A percentile compares a stretch with the other conserved stretches of the same genome.
phyloP scores from a whole-genome alignment of 129 eudicot genomes.

The Artemisia argyi region DNA sequence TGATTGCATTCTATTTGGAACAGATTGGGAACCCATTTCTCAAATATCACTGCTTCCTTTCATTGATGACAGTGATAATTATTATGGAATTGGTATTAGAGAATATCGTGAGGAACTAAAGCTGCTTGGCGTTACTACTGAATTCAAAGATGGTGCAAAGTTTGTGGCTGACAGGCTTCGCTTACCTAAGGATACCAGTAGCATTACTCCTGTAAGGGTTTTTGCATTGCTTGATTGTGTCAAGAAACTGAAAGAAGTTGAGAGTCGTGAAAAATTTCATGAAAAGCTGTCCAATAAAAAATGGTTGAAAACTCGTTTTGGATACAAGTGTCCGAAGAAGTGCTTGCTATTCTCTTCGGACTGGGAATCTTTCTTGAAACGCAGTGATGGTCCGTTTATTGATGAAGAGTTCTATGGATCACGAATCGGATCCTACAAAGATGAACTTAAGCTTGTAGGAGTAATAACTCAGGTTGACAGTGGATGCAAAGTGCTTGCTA shows the following conservation, averaged over 20 bases:
- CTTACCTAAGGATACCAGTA: constrained; percentile 36
- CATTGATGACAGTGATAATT: constrained; percentile 45
- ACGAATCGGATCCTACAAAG: constrained; percentile 20
- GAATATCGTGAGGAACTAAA: constrained; percentile 36
- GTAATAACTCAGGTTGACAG: constrained; percentile 24
- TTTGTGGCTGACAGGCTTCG: constrained; percentile 34
- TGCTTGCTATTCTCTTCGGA: constrained; percentile 41
- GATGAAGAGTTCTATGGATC: constrained; percentile 48
- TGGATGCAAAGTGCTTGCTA: constrained; percentile 38
- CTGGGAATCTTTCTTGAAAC: constrained; percentile 27
- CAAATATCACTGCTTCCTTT: constrained; percentile 45
- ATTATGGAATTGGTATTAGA: constrained; percentile 36
- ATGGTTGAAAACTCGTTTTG: constrained; percentile 51
- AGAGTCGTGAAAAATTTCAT: constrained; percentile 10
- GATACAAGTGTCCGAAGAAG: constrained; percentile 41
- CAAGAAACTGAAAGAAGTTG: not conserved
- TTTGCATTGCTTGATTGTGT: constrained; percentile 40
- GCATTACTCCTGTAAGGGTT: constrained; percentile 33
- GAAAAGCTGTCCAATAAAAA: constrained; percentile 21
- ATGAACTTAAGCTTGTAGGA: constrained; percentile 40
- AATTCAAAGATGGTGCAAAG: constrained; percentile 35
- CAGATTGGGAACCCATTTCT: constrained; percentile 44
- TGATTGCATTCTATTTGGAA: constrained; percentile 43
- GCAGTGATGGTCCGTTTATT: constrained; percentile 48
- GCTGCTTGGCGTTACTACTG: constrained; percentile 38